phyloP scores from a whole-genome alignment of 257 asterid genomes.

The Solanum etuberosum region DNA sequence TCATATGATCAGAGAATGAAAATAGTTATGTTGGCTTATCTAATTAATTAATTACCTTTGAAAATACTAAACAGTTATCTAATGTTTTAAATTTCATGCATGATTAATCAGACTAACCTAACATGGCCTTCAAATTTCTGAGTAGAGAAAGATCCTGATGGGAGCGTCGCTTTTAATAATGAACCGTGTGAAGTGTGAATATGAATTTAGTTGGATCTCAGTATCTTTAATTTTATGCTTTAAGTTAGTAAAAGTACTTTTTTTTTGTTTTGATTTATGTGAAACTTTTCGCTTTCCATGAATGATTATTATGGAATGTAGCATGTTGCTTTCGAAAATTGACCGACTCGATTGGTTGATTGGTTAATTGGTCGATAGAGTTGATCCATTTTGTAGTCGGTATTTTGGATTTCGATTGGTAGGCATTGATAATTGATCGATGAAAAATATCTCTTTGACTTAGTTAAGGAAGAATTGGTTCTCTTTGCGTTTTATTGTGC shows the following conservation, averaged over 20 bases:
- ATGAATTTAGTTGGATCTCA: background rate
- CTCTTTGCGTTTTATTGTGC: no score
- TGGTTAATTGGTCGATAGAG: background rate
- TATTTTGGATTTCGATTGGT: background rate
- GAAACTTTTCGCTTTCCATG: background rate
- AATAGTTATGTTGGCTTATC: constrained; percentile 28
- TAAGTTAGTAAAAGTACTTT: background rate
- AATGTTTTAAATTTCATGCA: background rate
- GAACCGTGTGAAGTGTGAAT: background rate
- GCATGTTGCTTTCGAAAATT: background rate
- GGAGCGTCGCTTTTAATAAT: background rate
- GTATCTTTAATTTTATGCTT: no score
- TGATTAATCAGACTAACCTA: background rate
- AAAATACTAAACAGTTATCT: background rate
- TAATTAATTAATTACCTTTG: background rate
- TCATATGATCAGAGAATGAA: constrained; percentile 4
- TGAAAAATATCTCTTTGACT: background rate
- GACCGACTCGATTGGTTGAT: background rate
- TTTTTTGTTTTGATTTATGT: background rate
- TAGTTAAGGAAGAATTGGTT: background rate
- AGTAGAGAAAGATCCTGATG: no score
- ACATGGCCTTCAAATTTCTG: background rate
- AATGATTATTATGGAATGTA: no score
- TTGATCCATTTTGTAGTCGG: background rate
- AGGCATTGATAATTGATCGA: background rate